phyloP scores from a whole-genome alignment of 164 flowering plant species.

The Macadamia integrifolia region DNA sequence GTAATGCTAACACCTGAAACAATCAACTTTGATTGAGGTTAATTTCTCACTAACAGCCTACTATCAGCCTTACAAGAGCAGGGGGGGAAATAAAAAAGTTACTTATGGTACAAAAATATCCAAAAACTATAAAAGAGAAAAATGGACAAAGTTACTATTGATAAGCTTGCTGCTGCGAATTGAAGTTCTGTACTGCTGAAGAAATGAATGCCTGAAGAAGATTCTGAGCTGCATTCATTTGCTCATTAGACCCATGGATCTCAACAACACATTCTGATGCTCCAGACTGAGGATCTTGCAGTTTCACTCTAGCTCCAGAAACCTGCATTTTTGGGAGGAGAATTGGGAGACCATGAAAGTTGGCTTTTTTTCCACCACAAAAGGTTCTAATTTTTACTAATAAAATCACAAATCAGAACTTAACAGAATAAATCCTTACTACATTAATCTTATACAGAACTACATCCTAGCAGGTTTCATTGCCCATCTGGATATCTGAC shows the following conservation, averaged over 20 bases:
- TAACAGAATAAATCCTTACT: no score
- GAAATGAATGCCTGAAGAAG: conserved; percentile 29
- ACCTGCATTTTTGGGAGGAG: conserved; percentile 14
- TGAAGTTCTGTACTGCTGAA: conserved; percentile 17
- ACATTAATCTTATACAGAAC: no score
- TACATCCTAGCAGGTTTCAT: no score
- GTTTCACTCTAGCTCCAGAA: conserved; percentile 33
- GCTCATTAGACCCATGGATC: conserved; percentile 39
- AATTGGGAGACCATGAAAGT: not conserved
- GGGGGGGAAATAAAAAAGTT: not conserved
- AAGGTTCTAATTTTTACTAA: no score
- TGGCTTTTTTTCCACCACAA: not conserved
- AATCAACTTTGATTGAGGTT: not conserved
- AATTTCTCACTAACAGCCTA: not conserved
- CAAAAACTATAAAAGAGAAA: not conserved
- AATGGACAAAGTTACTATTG: conserved; percentile 11
- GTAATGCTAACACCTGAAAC: not conserved
- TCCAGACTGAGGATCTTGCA: conserved; percentile 31
- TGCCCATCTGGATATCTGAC: no score
- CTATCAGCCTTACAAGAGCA: not conserved
- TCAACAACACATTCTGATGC: conserved; percentile 38
- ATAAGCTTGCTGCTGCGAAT: conserved; percentile 9
- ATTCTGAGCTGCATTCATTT: conserved; percentile 31
- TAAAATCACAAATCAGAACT: not conserved
- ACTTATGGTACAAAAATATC: conserved; percentile 23